Conservation (phyloP, 352 stramenopile genomes). For the Pythium folliculosum region DNA sequence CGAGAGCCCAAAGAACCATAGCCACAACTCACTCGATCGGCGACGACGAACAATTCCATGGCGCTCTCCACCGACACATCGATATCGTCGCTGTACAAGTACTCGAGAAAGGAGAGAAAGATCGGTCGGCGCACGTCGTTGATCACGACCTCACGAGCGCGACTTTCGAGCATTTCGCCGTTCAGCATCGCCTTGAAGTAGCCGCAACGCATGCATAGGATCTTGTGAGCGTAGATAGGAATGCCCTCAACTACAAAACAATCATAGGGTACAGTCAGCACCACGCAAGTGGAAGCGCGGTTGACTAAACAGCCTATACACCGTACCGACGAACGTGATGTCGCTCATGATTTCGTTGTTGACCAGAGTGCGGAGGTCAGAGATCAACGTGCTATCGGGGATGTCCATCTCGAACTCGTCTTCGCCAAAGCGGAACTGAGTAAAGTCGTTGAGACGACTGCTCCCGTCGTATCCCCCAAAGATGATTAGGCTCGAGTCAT, state of each 20-base stretch:
- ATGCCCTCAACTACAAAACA: conserved; percentile 70
- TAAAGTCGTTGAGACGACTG: conserved; percentile 95
- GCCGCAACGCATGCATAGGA: conserved; percentile 93
- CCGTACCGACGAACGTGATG: conserved; percentile 83
- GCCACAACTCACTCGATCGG: conserved; percentile 64
- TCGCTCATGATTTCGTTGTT: conserved; percentile 89
- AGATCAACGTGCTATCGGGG: conserved; percentile 79
- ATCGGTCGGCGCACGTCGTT: conserved; percentile 90
- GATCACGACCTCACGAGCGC: conserved; percentile 89
- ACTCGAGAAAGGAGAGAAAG: conserved; percentile 95
- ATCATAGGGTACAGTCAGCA: not conserved
- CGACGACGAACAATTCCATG: conserved; percentile 94
- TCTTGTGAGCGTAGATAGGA: conserved; percentile 89
- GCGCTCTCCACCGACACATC: conserved; percentile 91
- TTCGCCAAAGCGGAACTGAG: conserved; percentile 88
- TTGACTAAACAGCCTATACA: not conserved
- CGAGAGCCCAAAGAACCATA: not conserved
- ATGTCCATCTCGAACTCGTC: conserved; percentile 84
- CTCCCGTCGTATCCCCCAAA: conserved; percentile 97
- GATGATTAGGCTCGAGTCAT: conserved; percentile 93
- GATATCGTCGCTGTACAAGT: conserved; percentile 96
- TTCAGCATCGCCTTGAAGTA: conserved; percentile 93
- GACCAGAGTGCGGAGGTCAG: conserved; percentile 70
- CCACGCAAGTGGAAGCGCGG: no score
- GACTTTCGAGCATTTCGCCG: conserved; percentile 91